phyloP scores from a whole-genome alignment of 1,284 basidiomycete genomes.

The Trichosporon asahii region DNA sequence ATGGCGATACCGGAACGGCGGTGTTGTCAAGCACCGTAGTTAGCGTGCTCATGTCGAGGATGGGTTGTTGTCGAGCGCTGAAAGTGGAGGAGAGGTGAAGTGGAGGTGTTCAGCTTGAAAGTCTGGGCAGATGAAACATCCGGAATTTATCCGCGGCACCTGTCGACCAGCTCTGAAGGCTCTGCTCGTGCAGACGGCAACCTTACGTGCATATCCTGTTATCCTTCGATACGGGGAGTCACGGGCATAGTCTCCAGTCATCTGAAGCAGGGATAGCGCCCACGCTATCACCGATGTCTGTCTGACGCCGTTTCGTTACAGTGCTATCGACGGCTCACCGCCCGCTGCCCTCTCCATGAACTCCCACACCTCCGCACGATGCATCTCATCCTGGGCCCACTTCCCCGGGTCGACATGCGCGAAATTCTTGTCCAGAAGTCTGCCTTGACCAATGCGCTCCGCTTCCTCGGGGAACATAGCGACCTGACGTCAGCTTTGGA shows the following conservation, averaged over 20 bases:
- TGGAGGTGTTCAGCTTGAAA: neutral
- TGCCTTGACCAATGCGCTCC: neutral
- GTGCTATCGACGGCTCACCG: too few species aligned
- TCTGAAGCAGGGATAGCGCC: too few species aligned
- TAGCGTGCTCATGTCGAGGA: conserved; percentile 23
- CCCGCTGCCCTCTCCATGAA: neutral
- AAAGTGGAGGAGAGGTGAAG: conserved; percentile 2
- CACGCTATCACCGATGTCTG: too few species aligned
- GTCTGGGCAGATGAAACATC: neutral
- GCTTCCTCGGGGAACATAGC: neutral
- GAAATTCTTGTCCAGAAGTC: neutral
- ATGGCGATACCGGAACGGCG: conserved; percentile 29
- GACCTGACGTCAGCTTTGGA: neutral
- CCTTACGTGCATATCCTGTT: too few species aligned
- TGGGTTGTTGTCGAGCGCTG: neutral
- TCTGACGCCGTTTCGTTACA: too few species aligned
- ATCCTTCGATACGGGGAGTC: too few species aligned
- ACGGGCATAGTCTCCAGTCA: too few species aligned
- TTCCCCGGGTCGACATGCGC: neutral
- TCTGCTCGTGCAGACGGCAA: too few species aligned
- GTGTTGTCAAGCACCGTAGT: conserved; percentile 35
- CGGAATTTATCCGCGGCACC: neutral
- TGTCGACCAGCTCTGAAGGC: too few species aligned
- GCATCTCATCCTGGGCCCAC: neutral
- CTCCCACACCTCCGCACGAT: neutral